phyloP scores from a whole-genome alignment of 1,284 basidiomycete species.

The Ustilago crameri region DNA sequence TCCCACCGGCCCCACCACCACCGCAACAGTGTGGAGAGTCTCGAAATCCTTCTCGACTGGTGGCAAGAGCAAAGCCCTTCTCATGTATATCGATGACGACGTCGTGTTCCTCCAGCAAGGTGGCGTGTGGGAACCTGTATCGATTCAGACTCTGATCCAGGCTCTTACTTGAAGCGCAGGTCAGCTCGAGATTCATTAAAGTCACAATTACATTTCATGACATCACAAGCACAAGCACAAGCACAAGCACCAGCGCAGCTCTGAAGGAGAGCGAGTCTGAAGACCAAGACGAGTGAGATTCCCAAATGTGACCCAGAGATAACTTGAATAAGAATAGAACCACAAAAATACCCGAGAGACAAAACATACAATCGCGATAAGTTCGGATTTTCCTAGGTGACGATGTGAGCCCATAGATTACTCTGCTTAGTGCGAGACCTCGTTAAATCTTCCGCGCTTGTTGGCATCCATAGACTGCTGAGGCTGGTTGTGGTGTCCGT shows the following conservation, averaged over 20 bases:
- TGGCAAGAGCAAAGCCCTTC: constrained; percentile 67
- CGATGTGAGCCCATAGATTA: no score
- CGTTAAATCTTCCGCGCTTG: constrained; percentile 2
- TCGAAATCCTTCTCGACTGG: not conserved
- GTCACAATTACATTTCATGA: not conserved
- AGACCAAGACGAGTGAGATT: no score
- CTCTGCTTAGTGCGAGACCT: constrained; percentile 1
- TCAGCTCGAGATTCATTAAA: not conserved
- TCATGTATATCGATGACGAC: constrained; percentile 85
- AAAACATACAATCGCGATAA: not conserved
- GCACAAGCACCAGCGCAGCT: no score
- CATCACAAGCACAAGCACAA: no score
- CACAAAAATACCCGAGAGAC: not conserved
- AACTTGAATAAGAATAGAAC: not conserved
- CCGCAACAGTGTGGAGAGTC: constrained; percentile 77
- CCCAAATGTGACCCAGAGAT: no score
- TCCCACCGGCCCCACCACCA: constrained; percentile 79
- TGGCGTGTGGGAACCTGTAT: constrained; percentile 65
- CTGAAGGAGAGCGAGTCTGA: no score
- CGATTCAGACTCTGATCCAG: constrained; percentile 91
- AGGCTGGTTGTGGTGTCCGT: not conserved
- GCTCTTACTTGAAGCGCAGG: constrained; percentile 75
- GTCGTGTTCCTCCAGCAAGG: constrained; percentile 65
- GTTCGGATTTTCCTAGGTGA: no score
- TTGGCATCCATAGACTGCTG: not conserved